Evolutionary conservation across 2,329 filamentous ascomycete species (phyloP), one percentile per base, ranked within the genome.

Genomic region (Exophiala aquamarina): DNA sequence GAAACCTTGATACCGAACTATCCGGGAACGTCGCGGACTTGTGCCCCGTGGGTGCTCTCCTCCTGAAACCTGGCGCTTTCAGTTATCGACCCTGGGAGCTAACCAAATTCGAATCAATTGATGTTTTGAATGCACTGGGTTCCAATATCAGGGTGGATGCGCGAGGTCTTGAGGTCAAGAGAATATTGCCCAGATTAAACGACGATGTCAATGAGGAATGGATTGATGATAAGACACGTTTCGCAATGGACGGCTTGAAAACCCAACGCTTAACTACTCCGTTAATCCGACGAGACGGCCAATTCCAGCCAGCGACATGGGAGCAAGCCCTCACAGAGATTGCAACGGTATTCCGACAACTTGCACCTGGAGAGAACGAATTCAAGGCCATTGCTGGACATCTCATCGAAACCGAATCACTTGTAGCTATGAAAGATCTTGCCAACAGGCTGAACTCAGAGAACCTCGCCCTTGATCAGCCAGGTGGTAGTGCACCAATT

Each of bases 121-220:
- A 98, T 67, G 91, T 98, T 28, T 81, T 94, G 28, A 89, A 98
- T 64, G 93, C 83, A 33, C 75, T 98, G 52, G 93, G 93, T 50
- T 96, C 92, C 49, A 95, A 94, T 68, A 94, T 98, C 62, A 85
- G 93, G 35, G 84, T 97, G 35, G 93, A 98, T 71, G 86, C 90
- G 48, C 84, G 93, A 63, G 93, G 93, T 50, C 77, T 96, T 57
- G 91, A 97, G 73, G 92, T 98, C 41, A 95, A 98, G 91, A 86
- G 93, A 61, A 79, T 98, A 51, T 67, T 96, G 13, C 93, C 93
- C 50, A 83, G 93, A 61, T 78, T 98, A 52, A 98, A 98, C 68
- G 93, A 98, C 66, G 91, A 97, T 62, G 83, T 98, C 62, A 98
- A 98, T 70, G 93, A 98, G 75, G 93, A 98, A 71, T 98, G 93